A percentile compares a stretch with the other conserved stretches of the same genome.
These are phyloP conservation scores for Sarcodon sp. DNA, from an alignment of 768 basidiomycete genomes.

Conservation along the genomic window DNA sequence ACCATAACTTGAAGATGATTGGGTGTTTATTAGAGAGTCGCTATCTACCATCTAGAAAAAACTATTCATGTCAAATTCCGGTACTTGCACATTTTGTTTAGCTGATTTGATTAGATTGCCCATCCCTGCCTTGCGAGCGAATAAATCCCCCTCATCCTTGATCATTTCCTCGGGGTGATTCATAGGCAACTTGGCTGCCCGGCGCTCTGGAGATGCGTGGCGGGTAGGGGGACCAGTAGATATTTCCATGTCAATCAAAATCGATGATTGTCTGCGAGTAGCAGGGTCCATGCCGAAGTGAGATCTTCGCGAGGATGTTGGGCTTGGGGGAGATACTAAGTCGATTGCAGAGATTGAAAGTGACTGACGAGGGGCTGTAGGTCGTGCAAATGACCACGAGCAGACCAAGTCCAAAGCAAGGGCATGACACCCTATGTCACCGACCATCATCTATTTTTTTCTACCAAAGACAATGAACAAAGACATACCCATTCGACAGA, in stretches of 20 bases:
- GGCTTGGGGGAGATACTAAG: constrained; percentile 24
- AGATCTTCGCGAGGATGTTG: constrained; percentile 15
- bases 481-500: constrained; percentile 82
- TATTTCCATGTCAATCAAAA: constrained; percentile 86
- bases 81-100: constrained; percentile 73
- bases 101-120: constrained; percentile 87
- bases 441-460: neutral
- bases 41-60: constrained; percentile 37
- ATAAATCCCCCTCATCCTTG: constrained; percentile 43
- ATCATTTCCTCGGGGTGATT: constrained; percentile 17
- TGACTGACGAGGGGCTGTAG: constrained; percentile 23
- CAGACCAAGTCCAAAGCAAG: constrained; percentile 84
- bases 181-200: constrained; percentile 2
- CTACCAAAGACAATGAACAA: neutral
- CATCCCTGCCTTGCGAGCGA: constrained; percentile 58
- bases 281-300: constrained; percentile 41
- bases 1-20: neutral
- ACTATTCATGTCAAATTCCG: constrained; percentile 79
- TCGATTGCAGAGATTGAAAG: constrained; percentile 4
- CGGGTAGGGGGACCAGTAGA: constrained; percentile 46
- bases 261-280: constrained; percentile 52
- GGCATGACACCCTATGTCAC: constrained; percentile 68
- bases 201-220: constrained; percentile 32
- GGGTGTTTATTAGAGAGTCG: neutral
- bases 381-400: constrained; percentile 86